phyloP scores from a whole-genome alignment of 2,329 filamentous ascomycete species.

The Amauroascus verrucosus region DNA sequence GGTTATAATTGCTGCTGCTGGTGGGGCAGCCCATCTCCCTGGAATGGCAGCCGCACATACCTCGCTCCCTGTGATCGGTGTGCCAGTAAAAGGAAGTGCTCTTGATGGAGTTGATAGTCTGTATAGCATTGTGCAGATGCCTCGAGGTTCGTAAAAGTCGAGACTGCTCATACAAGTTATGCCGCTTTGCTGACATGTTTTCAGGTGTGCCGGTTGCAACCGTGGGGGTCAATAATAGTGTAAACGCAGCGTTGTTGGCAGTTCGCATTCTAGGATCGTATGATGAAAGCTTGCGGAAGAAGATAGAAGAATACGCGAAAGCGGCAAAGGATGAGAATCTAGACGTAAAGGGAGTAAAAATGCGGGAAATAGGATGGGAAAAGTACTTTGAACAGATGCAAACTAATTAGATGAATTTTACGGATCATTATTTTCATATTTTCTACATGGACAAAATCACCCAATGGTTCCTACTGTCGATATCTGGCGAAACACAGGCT shows the following conservation, averaged over 20 bases:
- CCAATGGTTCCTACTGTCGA: background rate
- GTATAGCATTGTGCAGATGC: constrained; percentile 69
- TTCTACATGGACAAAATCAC: background rate
- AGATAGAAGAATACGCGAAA: constrained; percentile 36
- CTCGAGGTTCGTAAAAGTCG: constrained; percentile 38
- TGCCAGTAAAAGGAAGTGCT: constrained; percentile 63
- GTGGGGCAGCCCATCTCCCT: constrained; percentile 61
- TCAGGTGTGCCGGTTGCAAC: constrained; percentile 60
- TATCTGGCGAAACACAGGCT: constrained; percentile 59
- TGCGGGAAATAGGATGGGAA: constrained; percentile 36
- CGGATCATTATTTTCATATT: too few relatives aligned
- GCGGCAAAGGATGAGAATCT: constrained; percentile 35
- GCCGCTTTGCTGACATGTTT: constrained; percentile 19
- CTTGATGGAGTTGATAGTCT: constrained; percentile 63
- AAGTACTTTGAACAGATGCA: constrained; percentile 38
- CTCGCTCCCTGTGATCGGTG: constrained; percentile 63
- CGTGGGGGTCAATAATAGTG: constrained; percentile 69
- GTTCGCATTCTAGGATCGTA: constrained; percentile 54
- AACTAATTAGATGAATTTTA: constrained; percentile 8
- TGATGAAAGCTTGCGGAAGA: constrained; percentile 32
- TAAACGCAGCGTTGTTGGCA: constrained; percentile 64
- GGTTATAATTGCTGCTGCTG: constrained; percentile 66
- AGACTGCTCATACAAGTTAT: background rate
- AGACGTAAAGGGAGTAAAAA: constrained; percentile 34
- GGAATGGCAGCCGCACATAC: constrained; percentile 67